Evolutionary conservation across 805 yeast genomes (phyloP).

Genomic region (Kazachstania kunashirensis): DNA sequence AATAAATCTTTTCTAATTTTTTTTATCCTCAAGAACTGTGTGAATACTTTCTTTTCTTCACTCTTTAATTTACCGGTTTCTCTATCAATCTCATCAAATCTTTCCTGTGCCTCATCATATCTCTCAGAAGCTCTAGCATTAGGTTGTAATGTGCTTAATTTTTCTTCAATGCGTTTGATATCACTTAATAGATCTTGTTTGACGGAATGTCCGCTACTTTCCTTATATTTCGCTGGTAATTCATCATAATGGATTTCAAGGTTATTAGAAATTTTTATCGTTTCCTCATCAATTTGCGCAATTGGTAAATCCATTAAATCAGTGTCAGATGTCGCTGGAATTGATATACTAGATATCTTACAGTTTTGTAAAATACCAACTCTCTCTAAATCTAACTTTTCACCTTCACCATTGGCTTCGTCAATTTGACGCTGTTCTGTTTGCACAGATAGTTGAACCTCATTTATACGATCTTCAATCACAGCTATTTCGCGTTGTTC

Average conservation of each 20-base stretch:
- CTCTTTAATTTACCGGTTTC: constrained; percentile 57
- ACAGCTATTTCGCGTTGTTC: constrained; percentile 29
- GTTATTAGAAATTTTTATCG: constrained; percentile 34
- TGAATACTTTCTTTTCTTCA: constrained; percentile 44
- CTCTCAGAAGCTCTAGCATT: constrained; percentile 74
- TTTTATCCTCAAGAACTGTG: constrained; percentile 51
- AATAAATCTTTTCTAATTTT: constrained; percentile 51
- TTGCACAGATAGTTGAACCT: constrained; percentile 24
- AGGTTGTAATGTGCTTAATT: constrained; percentile 47
- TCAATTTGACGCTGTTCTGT: constrained; percentile 29
- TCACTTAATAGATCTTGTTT: constrained; percentile 31
- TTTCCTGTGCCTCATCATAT: constrained; percentile 54
- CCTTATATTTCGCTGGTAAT: constrained; percentile 37
- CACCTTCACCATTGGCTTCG: constrained; percentile 42
- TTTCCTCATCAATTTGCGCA: constrained; percentile 37
- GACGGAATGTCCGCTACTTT: constrained; percentile 24
- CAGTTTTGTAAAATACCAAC: constrained; percentile 56
- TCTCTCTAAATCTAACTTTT: constrained; percentile 46
- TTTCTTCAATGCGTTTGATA: constrained; percentile 31
- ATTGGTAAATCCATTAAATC: constrained; percentile 52
- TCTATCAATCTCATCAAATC: constrained; percentile 49
- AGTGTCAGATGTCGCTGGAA: constrained; percentile 52
- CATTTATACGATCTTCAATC: constrained; percentile 43
- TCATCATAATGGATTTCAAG: constrained; percentile 48
- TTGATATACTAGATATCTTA: constrained; percentile 55